Conservation (phyloP, 2,329 filamentous ascomycete species). For the Claviceps arundinis region DNA sequence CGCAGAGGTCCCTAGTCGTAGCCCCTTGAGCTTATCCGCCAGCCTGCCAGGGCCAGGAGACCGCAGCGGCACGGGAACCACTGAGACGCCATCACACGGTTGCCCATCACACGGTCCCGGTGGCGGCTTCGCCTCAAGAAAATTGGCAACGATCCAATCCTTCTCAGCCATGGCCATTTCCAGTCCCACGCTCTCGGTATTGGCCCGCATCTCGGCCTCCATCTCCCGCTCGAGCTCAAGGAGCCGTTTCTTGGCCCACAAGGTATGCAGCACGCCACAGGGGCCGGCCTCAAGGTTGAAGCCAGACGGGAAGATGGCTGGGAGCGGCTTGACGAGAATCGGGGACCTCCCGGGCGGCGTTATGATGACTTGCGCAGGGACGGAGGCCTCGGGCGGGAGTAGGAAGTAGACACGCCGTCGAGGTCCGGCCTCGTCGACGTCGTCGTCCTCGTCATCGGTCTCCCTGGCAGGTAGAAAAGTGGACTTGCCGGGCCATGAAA, state of each 20-base stretch:
- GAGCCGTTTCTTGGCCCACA: conserved; percentile 78
- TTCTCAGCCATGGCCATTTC: conserved; percentile 76
- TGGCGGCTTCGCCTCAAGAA: conserved; percentile 22
- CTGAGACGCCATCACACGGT: neutral
- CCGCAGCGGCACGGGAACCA: neutral
- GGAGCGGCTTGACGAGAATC: conserved; percentile 61
- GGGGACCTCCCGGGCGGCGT: conserved; percentile 25
- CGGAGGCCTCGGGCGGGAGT: conserved; percentile 54
- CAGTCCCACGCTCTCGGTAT: conserved; percentile 69
- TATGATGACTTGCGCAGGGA: conserved; percentile 63
- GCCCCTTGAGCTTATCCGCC: conserved; percentile 65
- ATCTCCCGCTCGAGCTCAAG: conserved; percentile 68
- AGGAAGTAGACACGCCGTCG: conserved; percentile 65
- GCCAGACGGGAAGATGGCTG: conserved; percentile 72
- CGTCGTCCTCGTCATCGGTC: conserved; percentile 15
- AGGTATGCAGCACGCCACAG: conserved; percentile 74
- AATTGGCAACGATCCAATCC: conserved; percentile 74
- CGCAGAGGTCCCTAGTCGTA: conserved; percentile 64
- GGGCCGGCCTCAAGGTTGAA: conserved; percentile 58
- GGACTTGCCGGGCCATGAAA: conserved; percentile 73
- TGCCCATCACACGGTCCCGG: conserved; percentile 14
- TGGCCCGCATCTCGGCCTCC: conserved; percentile 54
- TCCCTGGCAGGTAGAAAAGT: conserved; percentile 51
- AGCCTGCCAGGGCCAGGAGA: conserved; percentile 37
- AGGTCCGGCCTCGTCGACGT: conserved; percentile 19